Base-by-base conservation (phyloP, 306 rosid species). In the Prinsepia uniflora region DNA sequence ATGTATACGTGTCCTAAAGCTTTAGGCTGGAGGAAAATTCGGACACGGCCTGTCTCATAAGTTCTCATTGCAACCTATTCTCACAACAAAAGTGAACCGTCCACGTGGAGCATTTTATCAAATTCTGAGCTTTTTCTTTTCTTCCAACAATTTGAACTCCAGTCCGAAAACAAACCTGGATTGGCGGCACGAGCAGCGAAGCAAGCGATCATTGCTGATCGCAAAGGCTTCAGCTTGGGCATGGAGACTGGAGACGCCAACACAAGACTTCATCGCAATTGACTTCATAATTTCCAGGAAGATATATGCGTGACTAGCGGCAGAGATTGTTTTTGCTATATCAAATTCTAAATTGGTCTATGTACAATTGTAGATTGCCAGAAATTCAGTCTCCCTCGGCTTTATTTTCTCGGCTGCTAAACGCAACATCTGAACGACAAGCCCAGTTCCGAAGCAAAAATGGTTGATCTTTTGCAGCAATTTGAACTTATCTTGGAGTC, bases 401-500 rank as follows among this genome's bases (percentile, higher is more conserved):
- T 36, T 15, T 8, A 39, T 61, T 60, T 55, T 39, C 65, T 39
- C 70, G 42, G 61, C 20, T 9, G 50, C 20, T 57, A 7, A 69
- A 54, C 39, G 39, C 24, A 44, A 17, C 68, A 79, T 43, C 83
- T 80, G 92, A 81, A 48, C 50, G 79, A 75, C 74, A 73, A 47
- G 42, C 49, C 14, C 57, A 41, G n/a, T 64, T 75, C 73, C 52
- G 66, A 77, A 78, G 76, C 45, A 57, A 68, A 67, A 6, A 65
- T 75, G 63, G 46, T 24, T 30, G 84, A 81, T 81, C 76, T 91
- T n/a, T 80, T 94, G 76, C 71, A 57, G 61, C 86, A 84, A 52
- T 84, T 90, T 70, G 88, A 94, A 71, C 79, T 62, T n/a, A 83
- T 84, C 59, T 81, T 94, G 65, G 90, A 89, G 45, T 82, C 87